Conservation (phyloP, 805 yeast genomes). For the Maudiozyma serrabonitensis region DNA sequence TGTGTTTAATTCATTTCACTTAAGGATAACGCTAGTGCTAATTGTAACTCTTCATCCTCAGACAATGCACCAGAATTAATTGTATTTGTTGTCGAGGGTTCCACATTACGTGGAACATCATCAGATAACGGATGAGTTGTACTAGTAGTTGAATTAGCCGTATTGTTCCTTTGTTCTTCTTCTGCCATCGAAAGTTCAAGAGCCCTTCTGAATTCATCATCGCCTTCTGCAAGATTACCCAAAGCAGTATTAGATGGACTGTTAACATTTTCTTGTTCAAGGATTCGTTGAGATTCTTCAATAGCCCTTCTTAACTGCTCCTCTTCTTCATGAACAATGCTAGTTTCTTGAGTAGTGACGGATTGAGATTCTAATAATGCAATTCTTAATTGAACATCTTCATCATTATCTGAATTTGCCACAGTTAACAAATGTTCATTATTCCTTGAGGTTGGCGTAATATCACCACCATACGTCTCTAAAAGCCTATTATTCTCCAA, state of each 20-base stretch:
- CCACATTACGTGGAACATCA: not conserved
- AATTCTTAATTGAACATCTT: slow-evolving; percentile 25
- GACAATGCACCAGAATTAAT: not conserved
- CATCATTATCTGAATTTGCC: slow-evolving; percentile 15
- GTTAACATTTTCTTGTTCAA: not conserved
- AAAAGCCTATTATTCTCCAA: slow-evolving; percentile 13
- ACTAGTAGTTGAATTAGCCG: not conserved
- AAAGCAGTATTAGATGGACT: not conserved
- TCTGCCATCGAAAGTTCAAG: slow-evolving; percentile 13
- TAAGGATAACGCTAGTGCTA: slow-evolving; percentile 28
- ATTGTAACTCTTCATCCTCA: slow-evolving; percentile 23
- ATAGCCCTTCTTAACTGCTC: slow-evolving; percentile 14
- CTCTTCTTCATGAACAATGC: slow-evolving; percentile 6
- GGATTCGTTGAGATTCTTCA: slow-evolving; percentile 12
- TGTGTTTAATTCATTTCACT: slow-evolving; percentile 17
- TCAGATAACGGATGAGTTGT: not conserved
- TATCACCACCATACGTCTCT: slow-evolving; percentile 23
- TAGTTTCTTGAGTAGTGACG: not conserved
- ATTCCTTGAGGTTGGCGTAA: not conserved
- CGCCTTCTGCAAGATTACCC: slow-evolving; percentile 9
- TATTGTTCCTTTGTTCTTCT: slow-evolving; percentile 1
- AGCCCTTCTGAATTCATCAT: slow-evolving; percentile 14
- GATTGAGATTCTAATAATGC: slow-evolving; percentile 28
- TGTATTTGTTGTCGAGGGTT: not conserved
- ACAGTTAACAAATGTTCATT: slow-evolving; percentile 13